Percentiles rank a stretch among this genome's conserved stretches.
Conservation (phyloP, 2,329 filamentous ascomycete genomes). For the Lecanicillium sp. region DNA sequence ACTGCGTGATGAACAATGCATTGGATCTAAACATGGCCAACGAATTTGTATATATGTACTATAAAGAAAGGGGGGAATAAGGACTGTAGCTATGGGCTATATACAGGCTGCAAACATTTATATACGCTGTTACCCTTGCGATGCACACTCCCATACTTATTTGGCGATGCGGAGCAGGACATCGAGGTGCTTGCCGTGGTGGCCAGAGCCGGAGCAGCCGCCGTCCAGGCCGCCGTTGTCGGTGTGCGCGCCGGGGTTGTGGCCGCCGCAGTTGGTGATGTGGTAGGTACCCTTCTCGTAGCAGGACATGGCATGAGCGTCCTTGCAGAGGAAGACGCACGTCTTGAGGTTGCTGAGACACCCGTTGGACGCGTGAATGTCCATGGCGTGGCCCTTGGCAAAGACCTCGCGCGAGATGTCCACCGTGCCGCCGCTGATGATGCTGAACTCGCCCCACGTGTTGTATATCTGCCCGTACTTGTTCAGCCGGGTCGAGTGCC, state of each 20-base stretch:
- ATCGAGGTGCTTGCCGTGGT: not conserved
- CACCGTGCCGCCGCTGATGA: not conserved
- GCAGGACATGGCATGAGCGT: not conserved
- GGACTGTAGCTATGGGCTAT: not conserved
- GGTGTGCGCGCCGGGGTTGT: not conserved
- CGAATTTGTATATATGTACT: conserved; percentile 9
- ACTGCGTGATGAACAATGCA: too few relatives aligned
- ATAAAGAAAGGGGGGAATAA: not conserved
- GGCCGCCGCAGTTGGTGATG: not conserved
- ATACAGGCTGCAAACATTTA: not conserved
- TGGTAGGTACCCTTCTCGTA: not conserved
- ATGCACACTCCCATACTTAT: not conserved
- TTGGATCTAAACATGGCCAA: conserved; percentile 2
- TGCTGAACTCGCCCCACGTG: conserved; percentile 36
- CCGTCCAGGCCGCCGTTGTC: not conserved
- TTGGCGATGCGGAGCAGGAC: not conserved
- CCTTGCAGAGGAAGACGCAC: not conserved
- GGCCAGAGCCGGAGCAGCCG: not conserved
- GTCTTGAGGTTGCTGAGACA: not conserved
- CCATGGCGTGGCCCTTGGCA: not conserved
- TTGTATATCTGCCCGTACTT: conserved; percentile 33
- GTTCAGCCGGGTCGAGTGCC: conserved; percentile 22
- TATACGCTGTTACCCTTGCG: not conserved
- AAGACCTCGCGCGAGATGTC: conserved; percentile 2
- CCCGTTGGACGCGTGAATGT: not conserved